Conservation (phyloP, 805 yeast genomes). For the Yueomyces sp. region DNA sequence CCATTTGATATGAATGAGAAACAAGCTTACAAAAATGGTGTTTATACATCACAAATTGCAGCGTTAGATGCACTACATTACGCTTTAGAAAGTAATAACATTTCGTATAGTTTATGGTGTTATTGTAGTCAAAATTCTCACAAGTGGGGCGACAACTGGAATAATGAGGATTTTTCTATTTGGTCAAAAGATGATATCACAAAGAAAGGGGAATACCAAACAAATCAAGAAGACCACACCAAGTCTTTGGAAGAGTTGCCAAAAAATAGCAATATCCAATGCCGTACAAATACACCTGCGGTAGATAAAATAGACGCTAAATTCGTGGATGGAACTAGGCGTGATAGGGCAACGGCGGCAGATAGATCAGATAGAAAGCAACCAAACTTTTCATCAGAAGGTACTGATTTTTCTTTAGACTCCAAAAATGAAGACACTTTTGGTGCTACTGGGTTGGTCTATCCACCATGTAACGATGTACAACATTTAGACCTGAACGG, state of each 20-base stretch:
- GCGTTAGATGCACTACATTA: slow-evolving; percentile 74
- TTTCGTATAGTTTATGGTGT: slow-evolving; percentile 79
- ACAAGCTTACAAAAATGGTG: slow-evolving; percentile 51
- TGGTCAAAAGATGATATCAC: slow-evolving; percentile 53
- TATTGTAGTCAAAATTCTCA: slow-evolving; percentile 65
- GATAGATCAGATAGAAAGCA: too few species aligned
- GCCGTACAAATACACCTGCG: too few species aligned
- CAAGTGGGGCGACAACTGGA: slow-evolving; percentile 85
- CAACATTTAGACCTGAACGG: slow-evolving; percentile 29
- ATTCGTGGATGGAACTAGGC: too few species aligned
- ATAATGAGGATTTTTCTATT: slow-evolving; percentile 84
- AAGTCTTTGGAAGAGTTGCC: too few species aligned
- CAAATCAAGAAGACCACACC: not conserved
- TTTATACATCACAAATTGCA: slow-evolving; percentile 57
- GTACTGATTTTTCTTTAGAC: too few species aligned
- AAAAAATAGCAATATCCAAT: too few species aligned
- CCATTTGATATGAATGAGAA: slow-evolving; percentile 91
- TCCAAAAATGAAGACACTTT: too few species aligned
- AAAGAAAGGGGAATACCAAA: not conserved
- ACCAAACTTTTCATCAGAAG: too few species aligned
- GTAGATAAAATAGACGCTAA: too few species aligned
- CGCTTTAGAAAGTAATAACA: slow-evolving; percentile 63
- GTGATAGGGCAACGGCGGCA: too few species aligned
- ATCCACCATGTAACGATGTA: not conserved
- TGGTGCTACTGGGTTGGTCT: not conserved